These are phyloP conservation scores for Ceratobasidium sp. DNA, from an alignment of 1,284 basidiomycete species.

Conservation along the genomic window DNA sequence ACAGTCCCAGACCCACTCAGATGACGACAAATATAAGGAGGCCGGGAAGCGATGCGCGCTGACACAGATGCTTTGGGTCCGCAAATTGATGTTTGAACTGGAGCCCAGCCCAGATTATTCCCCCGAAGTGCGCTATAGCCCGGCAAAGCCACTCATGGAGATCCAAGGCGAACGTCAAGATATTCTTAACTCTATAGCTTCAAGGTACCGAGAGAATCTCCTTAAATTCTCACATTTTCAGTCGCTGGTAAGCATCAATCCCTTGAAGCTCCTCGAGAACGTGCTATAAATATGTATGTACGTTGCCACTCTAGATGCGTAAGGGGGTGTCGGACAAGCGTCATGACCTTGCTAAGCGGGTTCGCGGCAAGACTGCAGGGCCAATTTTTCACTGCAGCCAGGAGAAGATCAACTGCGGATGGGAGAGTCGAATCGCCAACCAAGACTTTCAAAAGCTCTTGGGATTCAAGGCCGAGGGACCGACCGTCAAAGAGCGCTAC, in stretches of 20 bases:
- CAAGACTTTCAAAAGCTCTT: not conserved
- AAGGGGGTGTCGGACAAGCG: not conserved
- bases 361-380: not conserved
- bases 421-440: not conserved
- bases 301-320: not conserved
- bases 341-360: not conserved
- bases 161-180: not conserved
- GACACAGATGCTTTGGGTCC: not conserved
- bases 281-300: not conserved
- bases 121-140: not conserved
- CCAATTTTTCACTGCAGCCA: not conserved
- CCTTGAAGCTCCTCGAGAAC: no score
- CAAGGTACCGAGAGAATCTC: not conserved
- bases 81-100: not conserved
- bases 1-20: not conserved
- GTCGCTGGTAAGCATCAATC: not conserved
- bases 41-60: not conserved
- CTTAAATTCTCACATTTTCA: not conserved
- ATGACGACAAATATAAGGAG: not conserved
- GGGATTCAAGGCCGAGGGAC: not conserved
- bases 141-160: not conserved
- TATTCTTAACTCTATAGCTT: not conserved
- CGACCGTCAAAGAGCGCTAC: not conserved
- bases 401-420: not conserved
- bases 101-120: not conserved